Base-by-base conservation (phyloP, 208 protist species). In the Trypanosoma mega region DNA sequence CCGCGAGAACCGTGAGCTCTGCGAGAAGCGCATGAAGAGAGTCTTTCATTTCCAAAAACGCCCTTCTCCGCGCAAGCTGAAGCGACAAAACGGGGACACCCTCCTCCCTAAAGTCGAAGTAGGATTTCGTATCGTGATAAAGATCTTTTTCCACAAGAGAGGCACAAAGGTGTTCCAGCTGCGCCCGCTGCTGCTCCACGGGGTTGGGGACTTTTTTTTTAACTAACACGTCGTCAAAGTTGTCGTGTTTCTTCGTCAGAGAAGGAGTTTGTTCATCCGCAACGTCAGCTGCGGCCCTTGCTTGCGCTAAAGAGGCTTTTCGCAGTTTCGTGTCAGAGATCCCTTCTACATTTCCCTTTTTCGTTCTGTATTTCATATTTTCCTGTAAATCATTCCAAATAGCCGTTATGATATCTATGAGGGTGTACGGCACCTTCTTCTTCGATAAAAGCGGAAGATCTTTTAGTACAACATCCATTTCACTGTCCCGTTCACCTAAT, bases 81-180 rank as follows among this genome's bases (percentile, higher is more conserved):
- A 20, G 4, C n/a, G 27, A 20, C 16, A 58, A 20, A 3, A 58
- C 3, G 8, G 34, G 21, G 2, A 58, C 2, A 16, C 52, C 31
- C 21, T 58, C 52, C 23, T 58, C 20, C 24, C 52, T 44, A 46
- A 58, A 26, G 21, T 8, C 29, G 20, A 58, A 27, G 27, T 58
- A 58, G 14, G 52, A 39, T 29, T 21, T 14, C 23, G 27, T 18
- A 29, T 23, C n/a, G n/a, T n/a, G n/a, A n/a, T n/a, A n/a, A n/a
- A n/a, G n/a, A n/a, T n/a, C n/a, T n/a, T n/a, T n/a, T n/a, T n/a
- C n/a, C n/a, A n/a, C n/a, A n/a, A n/a, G n/a, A n/a, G n/a, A n/a
- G n/a, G n/a, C n/a, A n/a, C n/a, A n/a, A n/a, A n/a, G n/a, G n/a
- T n/a, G n/a, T n/a, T n/a, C n/a, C n/a, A n/a, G n/a, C n/a, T n/a